phyloP scores from a whole-genome alignment of 257 asterid genomes.

The Salvia rosmarinus region DNA sequence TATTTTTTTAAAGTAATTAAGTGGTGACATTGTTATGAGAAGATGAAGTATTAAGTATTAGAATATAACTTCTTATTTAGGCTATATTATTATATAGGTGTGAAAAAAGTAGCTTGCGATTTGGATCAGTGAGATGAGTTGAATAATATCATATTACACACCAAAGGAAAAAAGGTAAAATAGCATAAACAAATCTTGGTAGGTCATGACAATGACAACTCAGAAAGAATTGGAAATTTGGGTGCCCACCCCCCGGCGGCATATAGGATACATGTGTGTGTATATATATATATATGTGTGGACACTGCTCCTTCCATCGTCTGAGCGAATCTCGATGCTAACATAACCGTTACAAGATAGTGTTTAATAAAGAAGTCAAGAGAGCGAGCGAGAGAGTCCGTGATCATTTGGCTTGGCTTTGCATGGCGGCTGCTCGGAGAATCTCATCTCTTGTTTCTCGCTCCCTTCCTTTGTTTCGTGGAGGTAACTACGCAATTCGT shows the following conservation, averaged over 20 bases:
- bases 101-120: neutral
- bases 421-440: conserved; percentile 87
- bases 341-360: neutral
- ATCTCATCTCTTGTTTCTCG: conserved; percentile 70
- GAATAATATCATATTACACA: no score
- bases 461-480: conserved; percentile 49
- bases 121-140: neutral
- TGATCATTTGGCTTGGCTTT: neutral
- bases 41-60: no score
- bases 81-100: neutral
- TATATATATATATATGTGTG: neutral
- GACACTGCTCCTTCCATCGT: neutral
- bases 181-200: neutral
- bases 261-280: neutral
- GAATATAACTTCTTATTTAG: no score
- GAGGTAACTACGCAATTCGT: conserved; percentile 37
- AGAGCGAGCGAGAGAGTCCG: neutral
- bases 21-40: no score
- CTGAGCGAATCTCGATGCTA: neutral
- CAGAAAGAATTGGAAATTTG: neutral
- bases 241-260: neutral
- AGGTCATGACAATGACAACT: neutral
- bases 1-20: no score
- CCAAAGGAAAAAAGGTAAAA: neutral
- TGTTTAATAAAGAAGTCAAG: no score